phyloP scores from a whole-genome alignment of 2,329 filamentous ascomycete species.

The Curvularia spicifera region DNA sequence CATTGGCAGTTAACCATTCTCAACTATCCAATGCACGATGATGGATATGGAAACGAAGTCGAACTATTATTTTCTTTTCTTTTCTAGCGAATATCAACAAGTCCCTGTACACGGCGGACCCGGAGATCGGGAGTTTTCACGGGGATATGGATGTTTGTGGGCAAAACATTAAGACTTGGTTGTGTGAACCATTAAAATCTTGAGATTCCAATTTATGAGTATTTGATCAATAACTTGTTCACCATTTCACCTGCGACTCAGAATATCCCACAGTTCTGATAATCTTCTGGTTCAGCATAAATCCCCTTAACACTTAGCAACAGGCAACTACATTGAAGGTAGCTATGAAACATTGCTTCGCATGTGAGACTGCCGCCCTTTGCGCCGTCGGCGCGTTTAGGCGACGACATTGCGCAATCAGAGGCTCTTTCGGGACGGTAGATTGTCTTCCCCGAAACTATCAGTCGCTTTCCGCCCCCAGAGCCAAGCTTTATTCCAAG shows the following conservation, averaged over 20 bases:
- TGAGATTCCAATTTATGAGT: not conserved
- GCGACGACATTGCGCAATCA: not conserved
- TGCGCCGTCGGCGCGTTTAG: not conserved
- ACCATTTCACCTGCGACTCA: not conserved
- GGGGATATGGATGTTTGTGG: not conserved
- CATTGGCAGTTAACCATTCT: not conserved
- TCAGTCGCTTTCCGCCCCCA: too few species aligned
- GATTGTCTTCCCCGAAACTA: not conserved
- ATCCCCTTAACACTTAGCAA: not conserved
- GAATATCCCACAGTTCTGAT: not conserved
- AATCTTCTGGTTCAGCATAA: not conserved
- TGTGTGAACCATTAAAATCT: not conserved
- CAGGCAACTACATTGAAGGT: not conserved
- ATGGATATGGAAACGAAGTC: not conserved
- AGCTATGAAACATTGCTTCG: not conserved
- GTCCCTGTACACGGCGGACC: not conserved
- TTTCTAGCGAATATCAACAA: not conserved
- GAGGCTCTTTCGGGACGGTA: not conserved
- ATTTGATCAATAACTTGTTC: not conserved
- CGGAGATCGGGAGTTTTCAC: not conserved
- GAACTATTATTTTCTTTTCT: not conserved
- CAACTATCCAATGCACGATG: not conserved
- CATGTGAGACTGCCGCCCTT: not conserved
- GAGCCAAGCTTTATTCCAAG: slow-evolving; percentile 17
- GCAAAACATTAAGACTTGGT: not conserved